phyloP scores from a whole-genome alignment of 169 alveolate species.

The Cytauxzoon felis region DNA sequence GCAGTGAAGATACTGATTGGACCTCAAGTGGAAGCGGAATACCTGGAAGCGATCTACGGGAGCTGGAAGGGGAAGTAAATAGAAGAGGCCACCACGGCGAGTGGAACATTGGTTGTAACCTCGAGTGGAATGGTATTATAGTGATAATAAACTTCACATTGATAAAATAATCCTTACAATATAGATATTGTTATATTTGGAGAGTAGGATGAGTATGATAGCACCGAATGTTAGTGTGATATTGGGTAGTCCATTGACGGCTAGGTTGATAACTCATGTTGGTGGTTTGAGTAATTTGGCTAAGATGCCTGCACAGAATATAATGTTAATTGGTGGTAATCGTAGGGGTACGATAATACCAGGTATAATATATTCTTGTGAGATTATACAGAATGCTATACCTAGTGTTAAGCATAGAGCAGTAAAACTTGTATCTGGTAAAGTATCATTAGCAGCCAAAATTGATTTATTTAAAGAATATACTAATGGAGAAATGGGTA shows the following conservation, averaged over 20 bases:
- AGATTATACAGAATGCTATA: constrained; percentile 71
- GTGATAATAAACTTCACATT: no score
- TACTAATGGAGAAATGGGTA: constrained; percentile 67
- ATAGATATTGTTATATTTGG: constrained; percentile 74
- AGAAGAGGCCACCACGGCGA: no score
- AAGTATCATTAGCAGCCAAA: constrained; percentile 80
- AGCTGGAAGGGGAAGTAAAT: no score
- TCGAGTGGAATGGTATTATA: no score
- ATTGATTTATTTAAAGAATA: constrained; percentile 73
- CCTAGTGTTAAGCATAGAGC: constrained; percentile 74
- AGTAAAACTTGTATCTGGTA: constrained; percentile 75
- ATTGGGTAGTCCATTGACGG: constrained; percentile 94
- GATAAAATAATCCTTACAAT: no score
- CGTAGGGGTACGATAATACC: constrained; percentile 61
- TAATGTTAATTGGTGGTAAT: constrained; percentile 80
- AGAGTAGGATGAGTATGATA: constrained; percentile 86
- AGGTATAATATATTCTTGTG: constrained; percentile 73
- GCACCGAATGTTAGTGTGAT: constrained; percentile 95
- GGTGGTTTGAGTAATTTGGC: constrained; percentile 91
- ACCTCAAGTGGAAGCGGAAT: no score
- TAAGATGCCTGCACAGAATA: constrained; percentile 86
- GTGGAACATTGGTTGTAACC: no score
- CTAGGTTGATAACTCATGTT: constrained; percentile 93
- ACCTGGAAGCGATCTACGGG: no score
- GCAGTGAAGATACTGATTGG: no score